Evolutionary conservation across 2,329 filamentous ascomycete genomes (phyloP).

Genomic region (Colletotrichum spaethianum): DNA sequence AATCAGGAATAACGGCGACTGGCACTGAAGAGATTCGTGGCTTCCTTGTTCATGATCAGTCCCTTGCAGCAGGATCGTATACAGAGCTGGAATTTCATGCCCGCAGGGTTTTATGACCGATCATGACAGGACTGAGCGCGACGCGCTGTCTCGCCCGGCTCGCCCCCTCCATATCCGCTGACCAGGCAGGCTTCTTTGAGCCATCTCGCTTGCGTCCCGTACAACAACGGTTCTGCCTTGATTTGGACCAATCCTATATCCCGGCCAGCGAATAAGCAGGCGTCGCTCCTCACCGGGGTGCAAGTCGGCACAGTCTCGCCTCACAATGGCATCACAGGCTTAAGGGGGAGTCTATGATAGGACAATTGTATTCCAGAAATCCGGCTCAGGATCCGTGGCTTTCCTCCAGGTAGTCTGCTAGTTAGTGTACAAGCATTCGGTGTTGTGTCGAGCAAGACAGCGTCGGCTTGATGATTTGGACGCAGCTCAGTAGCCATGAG

Average conservation of each 20-base stretch:
- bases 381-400: neutral
- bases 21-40: neutral
- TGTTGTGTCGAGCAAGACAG: neutral
- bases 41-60: conserved; percentile 19
- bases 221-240: conserved; percentile 24
- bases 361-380: neutral
- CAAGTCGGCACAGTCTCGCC: neutral
- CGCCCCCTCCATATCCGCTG: neutral
- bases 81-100: neutral
- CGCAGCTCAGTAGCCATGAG: too few species aligned
- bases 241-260: neutral
- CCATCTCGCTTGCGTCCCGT: conserved; percentile 22
- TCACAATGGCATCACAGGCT: conserved; percentile 10
- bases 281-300: neutral
- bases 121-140: neutral
- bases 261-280: neutral
- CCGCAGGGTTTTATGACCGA: neutral
- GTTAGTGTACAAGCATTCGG: neutral
- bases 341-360: neutral
- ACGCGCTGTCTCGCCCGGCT: neutral
- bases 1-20: conserved; percentile 14
- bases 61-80: conserved; percentile 33
- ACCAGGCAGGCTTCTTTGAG: conserved; percentile 4
- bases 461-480: too few species aligned
- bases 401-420: neutral